These are phyloP conservation scores for Musa troglodytarum DNA, from an alignment of 176 grass and related monocot genomes.

Conservation along the genomic window DNA sequence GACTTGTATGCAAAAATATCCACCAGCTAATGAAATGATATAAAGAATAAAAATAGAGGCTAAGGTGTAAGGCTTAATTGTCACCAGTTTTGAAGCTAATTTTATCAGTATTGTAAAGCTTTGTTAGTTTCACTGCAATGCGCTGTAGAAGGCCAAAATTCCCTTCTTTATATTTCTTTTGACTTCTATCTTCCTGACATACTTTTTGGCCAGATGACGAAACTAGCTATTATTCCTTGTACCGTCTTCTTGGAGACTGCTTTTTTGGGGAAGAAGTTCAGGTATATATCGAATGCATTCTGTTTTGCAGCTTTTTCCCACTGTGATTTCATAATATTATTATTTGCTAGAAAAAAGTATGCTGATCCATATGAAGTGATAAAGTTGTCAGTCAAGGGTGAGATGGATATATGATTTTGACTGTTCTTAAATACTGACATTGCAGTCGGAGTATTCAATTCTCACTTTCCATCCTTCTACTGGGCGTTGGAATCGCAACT, in stretches of 20 bases:
- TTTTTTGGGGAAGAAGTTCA: slow-evolving; percentile 94
- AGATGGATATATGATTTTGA: slow-evolving; percentile 7
- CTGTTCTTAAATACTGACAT: slow-evolving; percentile 14
- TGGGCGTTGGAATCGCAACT: slow-evolving; percentile 96
- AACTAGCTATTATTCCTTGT: slow-evolving; percentile 94
- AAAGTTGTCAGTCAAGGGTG: too few species aligned
- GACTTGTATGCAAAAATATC: too few species aligned
- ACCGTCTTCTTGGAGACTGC: slow-evolving; percentile 95
- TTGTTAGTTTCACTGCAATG: too few species aligned
- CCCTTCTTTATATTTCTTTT: neutral
- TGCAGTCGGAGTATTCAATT: slow-evolving; percentile 81
- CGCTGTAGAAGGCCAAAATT: neutral
- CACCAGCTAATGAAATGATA: too few species aligned
- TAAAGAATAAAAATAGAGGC: too few species aligned
- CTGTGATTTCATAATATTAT: too few species aligned
- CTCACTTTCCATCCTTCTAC: slow-evolving; percentile 84
- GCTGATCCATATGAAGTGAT: too few species aligned
- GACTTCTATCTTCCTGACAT: neutral
- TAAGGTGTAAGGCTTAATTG: too few species aligned
- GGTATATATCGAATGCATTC: slow-evolving; percentile 29
- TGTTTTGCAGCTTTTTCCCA: neutral
- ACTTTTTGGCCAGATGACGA: slow-evolving; percentile 76
- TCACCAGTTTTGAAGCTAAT: too few species aligned
- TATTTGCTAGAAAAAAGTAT: too few species aligned
- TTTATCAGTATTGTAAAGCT: too few species aligned